Percentiles rank a stretch among this genome's conserved stretches.
Evolutionary conservation across 1,284 basidiomycete genomes (phyloP).

Genomic region (Phylloboletellus chloephorus): DNA sequence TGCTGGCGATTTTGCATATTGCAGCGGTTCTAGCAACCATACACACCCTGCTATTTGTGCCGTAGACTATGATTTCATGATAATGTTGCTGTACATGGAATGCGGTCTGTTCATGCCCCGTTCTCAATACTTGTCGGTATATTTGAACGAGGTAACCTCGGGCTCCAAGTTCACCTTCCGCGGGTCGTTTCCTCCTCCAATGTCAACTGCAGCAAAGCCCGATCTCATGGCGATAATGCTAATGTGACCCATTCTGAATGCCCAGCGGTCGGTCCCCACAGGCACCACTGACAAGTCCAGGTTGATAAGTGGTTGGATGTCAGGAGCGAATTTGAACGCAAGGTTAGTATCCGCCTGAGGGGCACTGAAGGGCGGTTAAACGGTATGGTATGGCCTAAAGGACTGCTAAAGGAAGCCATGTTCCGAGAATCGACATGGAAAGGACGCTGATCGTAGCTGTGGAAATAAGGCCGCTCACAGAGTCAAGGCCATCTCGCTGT

Average conservation of each 20-base stretch:
- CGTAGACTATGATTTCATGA: constrained; percentile 17
- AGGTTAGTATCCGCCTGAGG: constrained; percentile 38
- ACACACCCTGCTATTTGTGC: constrained; percentile 15
- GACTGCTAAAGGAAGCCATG: too few species aligned
- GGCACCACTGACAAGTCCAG: constrained; percentile 57
- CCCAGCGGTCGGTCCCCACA: constrained; percentile 78
- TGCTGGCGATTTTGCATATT: constrained; percentile 7
- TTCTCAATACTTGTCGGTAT: neutral
- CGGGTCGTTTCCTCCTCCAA: constrained; percentile 15
- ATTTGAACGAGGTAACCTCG: neutral
- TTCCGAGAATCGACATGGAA: too few species aligned
- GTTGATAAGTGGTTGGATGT: constrained; percentile 64
- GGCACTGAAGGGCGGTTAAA: too few species aligned
- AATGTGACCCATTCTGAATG: constrained; percentile 58
- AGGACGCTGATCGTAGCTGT: too few species aligned
- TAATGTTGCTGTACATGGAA: constrained; percentile 12
- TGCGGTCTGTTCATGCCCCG: constrained; percentile 9
- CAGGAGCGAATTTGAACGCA: constrained; percentile 78
- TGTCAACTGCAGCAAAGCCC: constrained; percentile 59
- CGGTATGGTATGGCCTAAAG: too few species aligned
- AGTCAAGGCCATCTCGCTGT: constrained; percentile 40
- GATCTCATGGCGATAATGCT: constrained; percentile 74
- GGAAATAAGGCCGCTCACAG: constrained; percentile 13
- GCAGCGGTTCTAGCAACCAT: constrained; percentile 5
- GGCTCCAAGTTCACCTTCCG: constrained; percentile 53